Evolutionary conservation across 441 rosid genomes (phyloP), one percentile per base, ranked within the genome.

Genomic region (Eruca vesicaria): DNA sequence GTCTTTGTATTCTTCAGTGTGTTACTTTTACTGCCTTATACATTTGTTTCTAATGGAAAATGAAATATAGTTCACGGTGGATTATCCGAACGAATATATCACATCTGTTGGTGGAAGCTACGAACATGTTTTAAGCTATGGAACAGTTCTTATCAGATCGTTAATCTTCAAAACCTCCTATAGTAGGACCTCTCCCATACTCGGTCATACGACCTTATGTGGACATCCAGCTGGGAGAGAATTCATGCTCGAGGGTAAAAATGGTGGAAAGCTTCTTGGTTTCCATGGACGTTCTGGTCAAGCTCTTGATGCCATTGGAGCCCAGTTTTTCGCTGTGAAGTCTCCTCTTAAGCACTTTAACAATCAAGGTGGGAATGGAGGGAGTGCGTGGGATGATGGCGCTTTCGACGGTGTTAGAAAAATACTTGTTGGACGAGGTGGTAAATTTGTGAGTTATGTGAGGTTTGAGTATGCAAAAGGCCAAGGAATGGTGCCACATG

Each of bases 201-300:
- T 77, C 4, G 76, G 80, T 77, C 8, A 4, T 5, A 68, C 5
- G 0, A 66, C 63, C 1, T 23, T 68, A 0, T 10, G 9, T 1
- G 58, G 73, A 26, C 19, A 55, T 0, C 64, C 78, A 74, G 7
- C 12, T 21, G 71, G 78, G 3, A 41, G 3, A 29, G 59, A 63
- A 5, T 76, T 76, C 55, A 31, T 41, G 61, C 28, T 70, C 0
- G 72, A 77, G 63, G 45, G 66, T 50, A 65, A 71, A 56, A 59
- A 2, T 43, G 79, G 79, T 38, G 76, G 76, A 43, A 71, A 48
- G 41, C 75, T 77, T 59, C 52, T 77, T 21, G 80, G 80, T 1
- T 71, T 77, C 56, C 76, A 77, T 35, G 76, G 80, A 65, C 75
- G 72, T 21, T 57, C 80, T 57, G 80, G 71, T 19, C 28, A 71